Percentiles rank a stretch among this genome's conserved stretches.
phyloP scores from a whole-genome alignment of 2,329 filamentous ascomycete species.

The Diaporthe vexans region DNA sequence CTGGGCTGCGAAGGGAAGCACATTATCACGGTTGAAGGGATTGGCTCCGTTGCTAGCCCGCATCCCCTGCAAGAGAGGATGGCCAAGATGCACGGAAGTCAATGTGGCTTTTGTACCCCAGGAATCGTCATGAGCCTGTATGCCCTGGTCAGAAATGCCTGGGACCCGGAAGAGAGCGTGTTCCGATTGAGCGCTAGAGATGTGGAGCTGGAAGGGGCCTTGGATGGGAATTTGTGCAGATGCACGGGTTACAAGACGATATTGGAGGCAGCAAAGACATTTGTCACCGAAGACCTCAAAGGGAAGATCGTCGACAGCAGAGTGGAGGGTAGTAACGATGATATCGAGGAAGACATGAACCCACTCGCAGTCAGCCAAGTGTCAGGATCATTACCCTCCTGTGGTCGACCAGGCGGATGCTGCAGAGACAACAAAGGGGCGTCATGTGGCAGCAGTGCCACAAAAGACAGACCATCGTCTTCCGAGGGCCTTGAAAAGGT shows the following conservation, averaged over 20 bases:
- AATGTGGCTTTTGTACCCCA: conserved; percentile 95
- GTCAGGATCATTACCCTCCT: conserved; percentile 1
- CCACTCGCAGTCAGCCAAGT: neutral
- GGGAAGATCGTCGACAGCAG: conserved; percentile 56
- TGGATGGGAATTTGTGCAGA: conserved; percentile 94
- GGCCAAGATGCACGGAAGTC: conserved; percentile 90
- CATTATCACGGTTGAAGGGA: conserved; percentile 96
- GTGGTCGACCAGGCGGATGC: conserved; percentile 18
- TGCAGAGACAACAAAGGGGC: conserved; percentile 1
- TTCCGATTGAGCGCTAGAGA: conserved; percentile 61
- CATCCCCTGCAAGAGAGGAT: conserved; percentile 94
- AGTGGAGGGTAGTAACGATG: neutral
- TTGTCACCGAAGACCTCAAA: conserved; percentile 69
- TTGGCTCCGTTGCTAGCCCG: conserved; percentile 86
- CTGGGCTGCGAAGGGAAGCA: conserved; percentile 97
- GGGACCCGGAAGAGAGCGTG: conserved; percentile 63
- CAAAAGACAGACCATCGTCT: neutral
- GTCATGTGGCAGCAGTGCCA: neutral
- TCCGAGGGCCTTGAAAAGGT: conserved; percentile 2
- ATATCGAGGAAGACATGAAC: neutral
- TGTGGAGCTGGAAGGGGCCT: conserved; percentile 92
- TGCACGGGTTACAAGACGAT: conserved; percentile 97
- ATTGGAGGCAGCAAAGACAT: conserved; percentile 92
- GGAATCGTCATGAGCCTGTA: conserved; percentile 99
- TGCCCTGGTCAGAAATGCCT: conserved; percentile 88